Evolutionary conservation across 2,329 filamentous ascomycete species (phyloP).

Genomic region (Cytospora paraplurivora): DNA sequence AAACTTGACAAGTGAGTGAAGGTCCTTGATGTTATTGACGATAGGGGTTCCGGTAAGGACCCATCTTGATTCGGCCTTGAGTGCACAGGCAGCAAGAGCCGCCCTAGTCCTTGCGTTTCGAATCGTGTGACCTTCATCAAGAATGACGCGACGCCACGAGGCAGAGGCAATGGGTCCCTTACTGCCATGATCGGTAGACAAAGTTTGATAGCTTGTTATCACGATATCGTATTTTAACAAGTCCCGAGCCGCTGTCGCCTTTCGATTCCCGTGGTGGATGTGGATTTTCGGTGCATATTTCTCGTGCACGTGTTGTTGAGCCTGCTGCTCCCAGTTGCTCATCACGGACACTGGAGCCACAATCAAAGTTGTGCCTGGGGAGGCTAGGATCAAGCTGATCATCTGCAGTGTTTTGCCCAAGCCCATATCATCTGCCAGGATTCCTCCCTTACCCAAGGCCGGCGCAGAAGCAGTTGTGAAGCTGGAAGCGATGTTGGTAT

Average conservation of each 20-base stretch:
- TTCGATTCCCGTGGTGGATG: conserved; percentile 71
- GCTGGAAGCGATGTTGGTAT: conserved; percentile 71
- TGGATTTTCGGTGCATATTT: conserved; percentile 67
- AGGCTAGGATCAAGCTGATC: conserved; percentile 73
- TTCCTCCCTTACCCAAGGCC: conserved; percentile 73
- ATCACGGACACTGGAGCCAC: conserved; percentile 82
- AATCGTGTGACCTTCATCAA: conserved; percentile 84
- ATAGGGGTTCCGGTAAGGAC: conserved; percentile 80
- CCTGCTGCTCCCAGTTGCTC: conserved; percentile 87
- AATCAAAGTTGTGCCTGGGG: conserved; percentile 70
- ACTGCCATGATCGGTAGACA: conserved; percentile 60
- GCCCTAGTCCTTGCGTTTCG: conserved; percentile 75
- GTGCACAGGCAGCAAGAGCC: conserved; percentile 65
- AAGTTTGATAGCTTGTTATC: conserved; percentile 80
- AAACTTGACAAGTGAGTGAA: conserved; percentile 80
- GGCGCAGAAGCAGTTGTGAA: conserved; percentile 63
- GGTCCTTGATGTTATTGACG: conserved; percentile 78
- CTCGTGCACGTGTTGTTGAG: conserved; percentile 68
- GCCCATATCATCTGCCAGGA: conserved; percentile 92
- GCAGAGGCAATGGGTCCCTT: conserved; percentile 50
- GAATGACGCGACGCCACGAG: conserved; percentile 75
- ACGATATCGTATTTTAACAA: conserved; percentile 73
- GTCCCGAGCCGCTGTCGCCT: conserved; percentile 54
- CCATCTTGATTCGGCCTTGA: conserved; percentile 76
- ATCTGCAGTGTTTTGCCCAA: conserved; percentile 86